phyloP scores from a whole-genome alignment of 768 basidiomycete genomes.

The Phylloporus arenicola region DNA sequence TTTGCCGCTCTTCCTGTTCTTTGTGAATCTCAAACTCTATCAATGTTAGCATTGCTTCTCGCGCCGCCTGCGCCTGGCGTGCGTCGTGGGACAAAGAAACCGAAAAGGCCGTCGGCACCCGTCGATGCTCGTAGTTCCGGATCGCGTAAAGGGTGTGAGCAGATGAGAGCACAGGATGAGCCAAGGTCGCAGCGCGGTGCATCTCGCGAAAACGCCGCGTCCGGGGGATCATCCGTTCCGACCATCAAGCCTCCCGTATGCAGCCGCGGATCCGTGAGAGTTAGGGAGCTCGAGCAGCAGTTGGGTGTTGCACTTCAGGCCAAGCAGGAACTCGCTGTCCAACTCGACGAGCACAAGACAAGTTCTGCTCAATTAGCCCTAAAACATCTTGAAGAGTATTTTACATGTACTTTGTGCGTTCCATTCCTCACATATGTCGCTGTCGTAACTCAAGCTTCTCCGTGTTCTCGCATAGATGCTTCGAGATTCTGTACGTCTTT shows the following conservation, averaged over 20 bases:
- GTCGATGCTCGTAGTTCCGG: conserved; percentile 1
- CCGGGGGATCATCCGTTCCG: background rate
- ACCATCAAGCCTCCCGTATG: conserved; percentile 7
- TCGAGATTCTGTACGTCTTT: conserved; percentile 47
- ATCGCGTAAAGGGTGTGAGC: conserved; percentile 12
- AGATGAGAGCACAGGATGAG: conserved; percentile 3
- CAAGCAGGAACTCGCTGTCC: conserved; percentile 38
- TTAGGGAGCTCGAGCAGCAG: conserved; percentile 42
- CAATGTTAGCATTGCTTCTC: conserved; percentile 6
- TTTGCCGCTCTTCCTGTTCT: background rate
- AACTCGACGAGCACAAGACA: conserved; percentile 39
- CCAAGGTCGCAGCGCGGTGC: background rate
- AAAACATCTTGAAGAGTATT: conserved; percentile 54
- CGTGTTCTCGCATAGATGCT: conserved; percentile 42
- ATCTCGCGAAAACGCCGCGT: conserved; percentile 1
- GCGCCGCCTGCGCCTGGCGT: background rate
- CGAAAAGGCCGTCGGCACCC: background rate
- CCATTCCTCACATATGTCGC: background rate
- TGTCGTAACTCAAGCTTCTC: conserved; percentile 10
- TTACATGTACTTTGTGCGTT: conserved; percentile 59
- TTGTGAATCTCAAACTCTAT: conserved; percentile 1
- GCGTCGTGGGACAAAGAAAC: conserved; percentile 6
- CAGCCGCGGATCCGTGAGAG: conserved; percentile 34
- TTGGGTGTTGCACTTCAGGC: conserved; percentile 33
- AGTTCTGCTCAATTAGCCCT: conserved; percentile 33